A percentile compares a stretch with the other conserved stretches of the same genome.
phyloP scores from a whole-genome alignment of 108 stramenopile species.

The Chaetoceros tenuissimus region DNA sequence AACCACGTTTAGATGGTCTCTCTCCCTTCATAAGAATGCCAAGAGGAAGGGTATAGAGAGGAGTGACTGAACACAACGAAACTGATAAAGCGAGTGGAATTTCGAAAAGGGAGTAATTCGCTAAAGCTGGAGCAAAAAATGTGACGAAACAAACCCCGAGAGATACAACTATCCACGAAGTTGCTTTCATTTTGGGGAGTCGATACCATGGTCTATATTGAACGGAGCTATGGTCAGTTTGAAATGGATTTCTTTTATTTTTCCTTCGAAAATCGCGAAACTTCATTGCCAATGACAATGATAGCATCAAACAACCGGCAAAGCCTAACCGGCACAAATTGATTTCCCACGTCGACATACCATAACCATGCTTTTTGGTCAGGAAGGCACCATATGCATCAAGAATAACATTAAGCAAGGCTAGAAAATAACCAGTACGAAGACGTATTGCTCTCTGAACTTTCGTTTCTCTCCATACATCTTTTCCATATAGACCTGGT shows the following conservation, averaged over 20 bases:
- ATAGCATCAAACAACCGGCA: conserved; percentile 51
- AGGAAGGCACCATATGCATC: conserved; percentile 64
- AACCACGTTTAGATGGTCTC: no score
- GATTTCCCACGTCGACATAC: conserved; percentile 76
- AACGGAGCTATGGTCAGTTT: background rate
- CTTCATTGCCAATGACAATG: conserved; percentile 30
- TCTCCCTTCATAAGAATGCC: conserved; percentile 35
- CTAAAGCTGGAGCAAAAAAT: conserved; percentile 66
- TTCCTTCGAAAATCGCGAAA: conserved; percentile 2
- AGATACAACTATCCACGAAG: conserved; percentile 43
- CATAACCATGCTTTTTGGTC: conserved; percentile 63
- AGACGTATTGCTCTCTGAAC: background rate
- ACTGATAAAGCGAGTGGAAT: conserved; percentile 67
- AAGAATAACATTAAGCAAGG: conserved; percentile 63
- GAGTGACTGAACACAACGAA: conserved; percentile 65
- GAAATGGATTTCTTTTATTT: background rate
- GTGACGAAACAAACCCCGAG: conserved; percentile 72
- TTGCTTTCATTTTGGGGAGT: conserved; percentile 34
- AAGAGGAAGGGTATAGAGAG: conserved; percentile 65
- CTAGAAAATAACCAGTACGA: conserved; percentile 44
- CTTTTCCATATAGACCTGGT: background rate
- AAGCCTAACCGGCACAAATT: conserved; percentile 83
- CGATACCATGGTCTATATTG: conserved; percentile 31
- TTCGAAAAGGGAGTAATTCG: conserved; percentile 79
- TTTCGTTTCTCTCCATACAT: conserved; percentile 1